Conservation (phyloP, 2,329 filamentous ascomycete species). For the Fusarium sp. region DNA sequence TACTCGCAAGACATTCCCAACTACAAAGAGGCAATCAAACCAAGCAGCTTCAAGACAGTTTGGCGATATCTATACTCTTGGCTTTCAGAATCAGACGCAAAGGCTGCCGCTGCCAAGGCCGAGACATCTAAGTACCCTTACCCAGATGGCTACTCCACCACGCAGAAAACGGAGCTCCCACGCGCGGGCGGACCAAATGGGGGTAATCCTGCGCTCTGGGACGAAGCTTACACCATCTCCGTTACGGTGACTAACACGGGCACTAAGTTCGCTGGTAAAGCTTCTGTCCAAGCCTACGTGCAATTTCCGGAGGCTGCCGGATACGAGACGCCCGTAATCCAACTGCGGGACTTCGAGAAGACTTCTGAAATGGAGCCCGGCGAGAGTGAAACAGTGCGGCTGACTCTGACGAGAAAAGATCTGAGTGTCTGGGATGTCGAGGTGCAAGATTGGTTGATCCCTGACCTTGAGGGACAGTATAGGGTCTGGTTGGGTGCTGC, state of each 20-base stretch:
- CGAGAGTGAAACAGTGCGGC: conserved; percentile 64
- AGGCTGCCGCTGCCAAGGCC: conserved; percentile 56
- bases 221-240: conserved; percentile 57
- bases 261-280: conserved; percentile 56
- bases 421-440: conserved; percentile 78
- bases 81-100: conserved; percentile 59
- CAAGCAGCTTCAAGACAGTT: conserved; percentile 68
- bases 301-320: conserved; percentile 54
- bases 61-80: conserved; percentile 79
- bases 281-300: conserved; percentile 61
- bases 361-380: conserved; percentile 66
- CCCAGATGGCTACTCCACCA: conserved; percentile 72
- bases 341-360: conserved; percentile 82
- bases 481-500: conserved; percentile 57
- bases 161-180: conserved; percentile 56
- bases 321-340: conserved; percentile 74
- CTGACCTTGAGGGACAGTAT: conserved; percentile 53
- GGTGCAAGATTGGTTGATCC: conserved; percentile 75
- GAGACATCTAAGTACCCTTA: conserved; percentile 66
- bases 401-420: conserved; percentile 75
- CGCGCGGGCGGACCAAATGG: conserved; percentile 77
- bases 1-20: conserved; percentile 66
- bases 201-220: conserved; percentile 76
- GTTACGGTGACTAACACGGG: conserved; percentile 68
- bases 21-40: conserved; percentile 68